Conservation (phyloP, 2,329 filamentous ascomycete genomes). For the Tetracladium maxilliforme region DNA sequence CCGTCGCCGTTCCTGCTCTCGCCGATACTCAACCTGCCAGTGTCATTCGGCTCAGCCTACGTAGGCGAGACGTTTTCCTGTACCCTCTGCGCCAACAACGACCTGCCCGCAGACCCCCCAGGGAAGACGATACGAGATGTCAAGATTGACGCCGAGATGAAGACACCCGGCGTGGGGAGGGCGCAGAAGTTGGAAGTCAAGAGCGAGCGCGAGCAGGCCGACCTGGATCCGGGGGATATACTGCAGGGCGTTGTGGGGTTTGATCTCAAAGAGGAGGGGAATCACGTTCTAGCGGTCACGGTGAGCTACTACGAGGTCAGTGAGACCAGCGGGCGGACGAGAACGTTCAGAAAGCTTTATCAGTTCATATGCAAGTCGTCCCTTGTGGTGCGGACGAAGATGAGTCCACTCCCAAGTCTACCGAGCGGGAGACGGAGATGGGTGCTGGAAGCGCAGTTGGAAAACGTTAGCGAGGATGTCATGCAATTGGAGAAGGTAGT, state of each 20-base stretch:
- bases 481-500: constrained; percentile 61
- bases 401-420: constrained; percentile 49
- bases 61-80: constrained; percentile 93
- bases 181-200: constrained; percentile 4
- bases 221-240: constrained; percentile 48
- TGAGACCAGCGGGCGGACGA: constrained; percentile 52
- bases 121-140: constrained; percentile 53
- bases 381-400: constrained; percentile 81
- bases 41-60: constrained; percentile 86
- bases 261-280: constrained; percentile 86
- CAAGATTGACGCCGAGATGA: constrained; percentile 83
- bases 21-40: constrained; percentile 66
- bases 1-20: constrained; percentile 36
- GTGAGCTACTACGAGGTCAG: constrained; percentile 85
- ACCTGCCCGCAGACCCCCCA: constrained; percentile 30
- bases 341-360: constrained; percentile 90
- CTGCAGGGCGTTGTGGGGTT: constrained; percentile 73
- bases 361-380: constrained; percentile 90
- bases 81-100: constrained; percentile 92
- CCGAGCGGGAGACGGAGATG: constrained; percentile 33
- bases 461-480: constrained; percentile 78
- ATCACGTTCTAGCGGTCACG: constrained; percentile 84
- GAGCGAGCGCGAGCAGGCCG: constrained; percentile 16
- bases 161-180: constrained; percentile 51
- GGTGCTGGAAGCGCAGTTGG: constrained; percentile 84